A percentile compares a stretch with the other conserved stretches of the same genome.
Evolutionary conservation across 2,329 filamentous ascomycete species (phyloP).

Genomic region (Chaetomiaceae sp.): DNA sequence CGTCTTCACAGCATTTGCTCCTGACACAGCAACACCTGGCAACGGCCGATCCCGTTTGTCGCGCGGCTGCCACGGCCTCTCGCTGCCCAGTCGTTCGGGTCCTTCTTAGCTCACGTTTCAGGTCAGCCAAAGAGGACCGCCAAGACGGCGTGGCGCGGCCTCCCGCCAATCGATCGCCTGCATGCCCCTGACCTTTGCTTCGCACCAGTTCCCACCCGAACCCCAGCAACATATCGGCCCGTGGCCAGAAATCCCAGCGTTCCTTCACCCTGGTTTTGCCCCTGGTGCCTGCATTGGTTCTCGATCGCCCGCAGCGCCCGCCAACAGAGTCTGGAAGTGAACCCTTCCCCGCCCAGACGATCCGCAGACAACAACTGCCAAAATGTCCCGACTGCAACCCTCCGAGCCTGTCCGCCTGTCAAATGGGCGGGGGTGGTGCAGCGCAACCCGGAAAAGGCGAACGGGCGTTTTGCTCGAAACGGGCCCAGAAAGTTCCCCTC

Average conservation of each 20-base stretch:
- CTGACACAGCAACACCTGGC: too few relatives aligned
- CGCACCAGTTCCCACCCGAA: not conserved
- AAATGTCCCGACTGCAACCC: slow-evolving; percentile 6
- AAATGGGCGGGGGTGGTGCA: not conserved
- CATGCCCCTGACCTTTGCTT: slow-evolving; percentile 12
- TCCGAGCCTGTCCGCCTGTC: too few relatives aligned
- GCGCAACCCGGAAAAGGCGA: slow-evolving; percentile 2
- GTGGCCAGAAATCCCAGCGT: not conserved
- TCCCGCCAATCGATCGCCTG: slow-evolving; percentile 11
- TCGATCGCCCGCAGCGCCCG: not conserved
- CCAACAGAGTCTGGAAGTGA: slow-evolving; percentile 2
- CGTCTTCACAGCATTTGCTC: too few relatives aligned
- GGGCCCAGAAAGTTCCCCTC: too few relatives aligned
- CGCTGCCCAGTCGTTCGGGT: not conserved
- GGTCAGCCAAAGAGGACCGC: slow-evolving; percentile 7
- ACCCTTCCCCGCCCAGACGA: slow-evolving; percentile 4
- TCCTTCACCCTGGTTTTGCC: not conserved
- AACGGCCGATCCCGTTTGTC: not conserved
- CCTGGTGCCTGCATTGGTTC: slow-evolving; percentile 9
- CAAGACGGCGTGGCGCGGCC: slow-evolving; percentile 12
- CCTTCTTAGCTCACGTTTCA: slow-evolving; percentile 11
- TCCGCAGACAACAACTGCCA: not conserved
- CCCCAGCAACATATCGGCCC: not conserved
- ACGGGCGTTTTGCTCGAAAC: too few relatives aligned
- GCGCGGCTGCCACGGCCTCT: slow-evolving; percentile 1